Base-by-base conservation (phyloP, 371 early-diverging fungal genomes). In the Mucor racemosus region DNA sequence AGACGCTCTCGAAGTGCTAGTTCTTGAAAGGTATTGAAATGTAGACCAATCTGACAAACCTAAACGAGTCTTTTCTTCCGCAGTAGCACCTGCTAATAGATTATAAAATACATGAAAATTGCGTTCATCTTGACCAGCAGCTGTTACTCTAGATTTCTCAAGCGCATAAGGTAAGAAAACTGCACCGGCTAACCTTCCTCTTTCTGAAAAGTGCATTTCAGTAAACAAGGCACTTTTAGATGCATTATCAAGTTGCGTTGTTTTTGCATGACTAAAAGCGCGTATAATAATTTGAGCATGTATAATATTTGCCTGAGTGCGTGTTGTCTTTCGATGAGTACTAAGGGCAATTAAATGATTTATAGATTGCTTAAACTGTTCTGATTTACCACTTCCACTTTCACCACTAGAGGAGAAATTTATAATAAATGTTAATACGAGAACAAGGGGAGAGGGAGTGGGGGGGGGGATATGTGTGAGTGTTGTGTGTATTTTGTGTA, bases 71-170 rank as follows among this genome's bases (percentile, higher is more conserved):
- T 55, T 64, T 58, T 73, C 71, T 44, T 73, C 74, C 26, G 54
- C 68, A 17, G 75, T 44, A 34, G 69, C 71, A 35, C 71, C 75
- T 13, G 82, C 81, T n/a, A 91, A 76, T 53, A 97, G 78, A 50
- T 92, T 87, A 75, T 96, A 94, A 75, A 98, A 95, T 54, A 96
- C 88, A 76, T 97, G 94, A 81, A 96, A 97, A 77, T 92, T 96
- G 67, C 92, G 87, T 67, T 96, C 91, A 58, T 87, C 86, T 58
- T 79, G 83, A n/a, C 84, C 59, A 0, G 83, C 78, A 19, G 75
- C 72, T 7, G 88, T 79, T 7, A 95, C 87, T 50, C 95, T 85
- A 41, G 76, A 76, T 76, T 91, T 91, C 65, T 99, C 98, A 15
- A 99, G 80, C 55, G 96, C 85, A 75, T 96, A 98, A 36, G 76